phyloP scores from a whole-genome alignment of 2,329 filamentous ascomycete species.

The Pestalotiopsis fici region DNA sequence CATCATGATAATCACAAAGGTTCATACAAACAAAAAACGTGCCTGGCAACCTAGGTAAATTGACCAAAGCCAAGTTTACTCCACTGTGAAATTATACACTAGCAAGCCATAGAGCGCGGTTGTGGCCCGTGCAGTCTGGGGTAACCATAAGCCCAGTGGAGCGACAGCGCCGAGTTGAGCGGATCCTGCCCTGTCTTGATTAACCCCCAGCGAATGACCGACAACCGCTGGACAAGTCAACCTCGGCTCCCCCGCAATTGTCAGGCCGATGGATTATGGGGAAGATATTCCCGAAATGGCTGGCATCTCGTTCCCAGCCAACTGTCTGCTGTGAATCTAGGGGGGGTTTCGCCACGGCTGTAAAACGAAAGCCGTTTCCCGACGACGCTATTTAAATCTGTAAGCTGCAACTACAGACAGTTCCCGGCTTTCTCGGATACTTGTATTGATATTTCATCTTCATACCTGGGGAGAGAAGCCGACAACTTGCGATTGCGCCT shows the following conservation, averaged over 20 bases:
- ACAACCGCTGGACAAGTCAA: not conserved
- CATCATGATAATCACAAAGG: no score
- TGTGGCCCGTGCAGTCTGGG: not conserved
- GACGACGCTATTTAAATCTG: not conserved
- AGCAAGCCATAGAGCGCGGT: no score
- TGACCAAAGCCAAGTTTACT: no score
- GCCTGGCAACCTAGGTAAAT: no score
- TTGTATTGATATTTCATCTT: not conserved
- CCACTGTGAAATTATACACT: no score
- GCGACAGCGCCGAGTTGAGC: not conserved
- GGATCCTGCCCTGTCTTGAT: not conserved
- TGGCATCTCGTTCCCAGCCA: not conserved
- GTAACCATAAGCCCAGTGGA: not conserved
- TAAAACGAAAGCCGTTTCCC: not conserved
- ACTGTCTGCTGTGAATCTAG: not conserved
- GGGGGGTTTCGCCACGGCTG: not conserved
- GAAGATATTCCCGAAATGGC: constrained; percentile 1
- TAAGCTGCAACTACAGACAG: not conserved
- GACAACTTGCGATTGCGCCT: not conserved
- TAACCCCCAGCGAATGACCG: not conserved
- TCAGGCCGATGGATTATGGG: not conserved
- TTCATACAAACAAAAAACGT: no score
- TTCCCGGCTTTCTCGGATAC: not conserved
- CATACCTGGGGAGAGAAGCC: not conserved
- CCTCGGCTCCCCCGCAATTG: constrained; percentile 8